Evolutionary conservation across 805 yeast species (phyloP), one percentile per base, ranked within the genome.

Genomic region (Dipodascus geniculatus): DNA sequence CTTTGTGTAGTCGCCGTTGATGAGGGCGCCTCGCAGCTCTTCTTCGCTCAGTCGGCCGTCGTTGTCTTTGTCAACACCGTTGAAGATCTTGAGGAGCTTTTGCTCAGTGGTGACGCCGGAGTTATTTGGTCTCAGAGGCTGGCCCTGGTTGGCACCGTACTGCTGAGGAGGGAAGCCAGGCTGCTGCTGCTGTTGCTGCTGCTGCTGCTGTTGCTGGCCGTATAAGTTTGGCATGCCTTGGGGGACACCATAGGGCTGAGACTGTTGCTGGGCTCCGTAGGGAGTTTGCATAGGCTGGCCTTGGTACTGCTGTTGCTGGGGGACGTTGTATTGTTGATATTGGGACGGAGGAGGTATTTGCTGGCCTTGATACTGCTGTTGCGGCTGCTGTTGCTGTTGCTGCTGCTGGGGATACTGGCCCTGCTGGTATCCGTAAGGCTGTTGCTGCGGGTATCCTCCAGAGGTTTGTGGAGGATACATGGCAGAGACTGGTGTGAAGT

Each of bases 1-100:
- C 53, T 74, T 71, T 2, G 87, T 74, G 53, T 80, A 80, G 38
- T 57, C 58, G 54, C 81, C 79, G 61, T 83, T 83, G 22, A 77
- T 71, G 51, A 83, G 69, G 1, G 85, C 85, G 44, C 68, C 65
- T 3, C 81, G 74, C 44, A 83, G 71, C 66, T 84, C 90, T 11
- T 66, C 65, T 51, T 79, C 79, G 1, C 82, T 74, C 42, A 83
- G 72, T 51, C 63, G 69, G 0, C 87, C 87, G 47, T 77, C 74
- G 42, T 72, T 68, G 59, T 79, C 74, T 33, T 74, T 49, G 47
- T 57, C 67, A 22, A 64, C 65, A 23, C 58, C 61, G 48, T 54
- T 50, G 54, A 65, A 65, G 20, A 65, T 48, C 49, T 54, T 48
- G 35, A 55, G 49, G 4, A 61, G 59, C 23, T 58, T 57, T 20